These are phyloP conservation scores for Annona cherimola DNA, from an alignment of 164 flowering plant species.

Conservation along the genomic window DNA sequence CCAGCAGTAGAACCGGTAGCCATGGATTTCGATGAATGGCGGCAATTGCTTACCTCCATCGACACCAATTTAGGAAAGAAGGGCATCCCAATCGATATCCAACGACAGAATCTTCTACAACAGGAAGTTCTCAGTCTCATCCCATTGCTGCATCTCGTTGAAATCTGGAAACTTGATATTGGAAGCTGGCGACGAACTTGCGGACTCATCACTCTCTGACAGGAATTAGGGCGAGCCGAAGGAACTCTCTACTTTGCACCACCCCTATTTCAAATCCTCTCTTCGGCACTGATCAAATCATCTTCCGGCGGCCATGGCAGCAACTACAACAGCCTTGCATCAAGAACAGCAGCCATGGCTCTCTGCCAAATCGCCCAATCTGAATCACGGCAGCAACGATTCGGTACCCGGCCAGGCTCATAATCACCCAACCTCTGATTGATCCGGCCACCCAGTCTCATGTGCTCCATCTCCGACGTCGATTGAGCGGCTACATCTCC, in stretches of 20 bases:
- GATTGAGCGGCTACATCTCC: no score
- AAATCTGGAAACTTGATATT: constrained; percentile 43
- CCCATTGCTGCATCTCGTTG: constrained; percentile 25
- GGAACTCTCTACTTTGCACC: constrained; percentile 28
- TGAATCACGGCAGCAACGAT: background rate
- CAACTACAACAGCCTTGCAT: background rate
- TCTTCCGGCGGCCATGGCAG: constrained; percentile 10
- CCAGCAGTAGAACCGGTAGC: no score
- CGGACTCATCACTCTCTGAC: constrained; percentile 44
- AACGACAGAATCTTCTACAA: constrained; percentile 67
- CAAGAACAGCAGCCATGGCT: no score
- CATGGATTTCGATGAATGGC: no score
- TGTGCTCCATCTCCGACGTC: no score
- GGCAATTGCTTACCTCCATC: no score
- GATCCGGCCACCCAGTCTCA: no score
- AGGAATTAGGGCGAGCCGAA: constrained; percentile 18
- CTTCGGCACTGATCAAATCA: no score
- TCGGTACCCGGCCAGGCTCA: constrained; percentile 5
- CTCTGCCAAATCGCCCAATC: no score
- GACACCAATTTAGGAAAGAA: constrained; percentile 26
- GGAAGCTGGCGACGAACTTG: constrained; percentile 55
- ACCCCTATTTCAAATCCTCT: no score
- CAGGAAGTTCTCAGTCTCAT: constrained; percentile 35
- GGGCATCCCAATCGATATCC: constrained; percentile 79
- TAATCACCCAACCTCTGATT: no score